A percentile compares a stretch with the other conserved stretches of the same genome.
Conservation (phyloP, 139 green algal species). For the Penium margaritaceum region DNA sequence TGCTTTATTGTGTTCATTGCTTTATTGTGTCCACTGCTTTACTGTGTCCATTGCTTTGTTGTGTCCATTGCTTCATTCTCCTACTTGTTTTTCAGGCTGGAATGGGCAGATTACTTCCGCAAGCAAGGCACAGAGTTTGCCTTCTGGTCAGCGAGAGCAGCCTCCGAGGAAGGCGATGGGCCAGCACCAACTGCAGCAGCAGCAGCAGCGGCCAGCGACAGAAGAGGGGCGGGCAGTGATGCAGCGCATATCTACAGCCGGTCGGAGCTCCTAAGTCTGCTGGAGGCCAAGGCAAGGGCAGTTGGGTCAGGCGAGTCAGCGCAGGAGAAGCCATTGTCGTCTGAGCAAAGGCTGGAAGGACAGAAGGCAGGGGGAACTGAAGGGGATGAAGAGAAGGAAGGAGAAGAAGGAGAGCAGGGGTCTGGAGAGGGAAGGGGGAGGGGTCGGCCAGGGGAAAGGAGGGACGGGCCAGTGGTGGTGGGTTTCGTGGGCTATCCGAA, state of each 20-base stretch:
- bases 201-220: neutral
- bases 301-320: too few relatives aligned
- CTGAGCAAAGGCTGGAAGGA: too few relatives aligned
- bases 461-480: too few relatives aligned
- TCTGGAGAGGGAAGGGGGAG: neutral
- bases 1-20: too few relatives aligned
- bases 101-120: conserved; percentile 85
- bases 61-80: too few relatives aligned
- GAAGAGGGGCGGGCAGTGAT: neutral
- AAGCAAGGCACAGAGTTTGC: conserved; percentile 42
- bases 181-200: conserved; percentile 29
- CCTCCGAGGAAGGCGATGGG: too few relatives aligned
- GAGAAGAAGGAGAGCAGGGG: neutral
- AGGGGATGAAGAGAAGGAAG: conserved; percentile 6
- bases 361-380: conserved; percentile 10
- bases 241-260: neutral
- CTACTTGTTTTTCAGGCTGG: too few relatives aligned
- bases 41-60: too few relatives aligned
- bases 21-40: too few relatives aligned
- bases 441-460: neutral
- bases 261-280: neutral
- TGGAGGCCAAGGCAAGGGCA: neutral
- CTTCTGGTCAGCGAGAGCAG: conserved; percentile 48
- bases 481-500: conserved; percentile 89
- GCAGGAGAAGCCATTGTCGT: neutral